These are phyloP conservation scores for Didymosphaeria variabile DNA, from an alignment of 2,329 filamentous ascomycete genomes.

Conservation along the genomic window DNA sequence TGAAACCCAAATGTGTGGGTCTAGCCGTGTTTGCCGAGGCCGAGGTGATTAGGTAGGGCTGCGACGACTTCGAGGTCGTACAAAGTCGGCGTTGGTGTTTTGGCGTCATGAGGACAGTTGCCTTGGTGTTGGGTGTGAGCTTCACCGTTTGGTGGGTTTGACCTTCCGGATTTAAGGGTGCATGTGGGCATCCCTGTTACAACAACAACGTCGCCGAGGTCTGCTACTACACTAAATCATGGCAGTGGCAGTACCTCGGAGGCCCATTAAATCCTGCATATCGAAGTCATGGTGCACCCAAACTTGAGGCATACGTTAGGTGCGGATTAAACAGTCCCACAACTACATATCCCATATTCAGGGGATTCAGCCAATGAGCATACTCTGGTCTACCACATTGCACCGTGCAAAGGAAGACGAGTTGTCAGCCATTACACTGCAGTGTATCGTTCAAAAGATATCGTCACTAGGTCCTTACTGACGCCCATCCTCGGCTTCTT, in stretches of 20 bases:
- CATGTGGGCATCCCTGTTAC: background rate
- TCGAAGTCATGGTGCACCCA: no score
- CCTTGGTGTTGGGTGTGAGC: constrained; percentile 4
- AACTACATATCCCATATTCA: no score
- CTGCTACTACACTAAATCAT: background rate
- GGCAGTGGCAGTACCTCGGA: background rate
- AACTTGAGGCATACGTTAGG: no score
- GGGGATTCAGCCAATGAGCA: no score
- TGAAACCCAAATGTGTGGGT: constrained; percentile 4
- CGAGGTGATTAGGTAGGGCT: constrained; percentile 3
- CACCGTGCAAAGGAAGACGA: no score
- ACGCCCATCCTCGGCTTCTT: no score
- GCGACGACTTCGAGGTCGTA: background rate
- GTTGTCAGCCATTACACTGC: no score
- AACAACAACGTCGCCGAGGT: background rate
- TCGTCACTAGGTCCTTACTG: no score
- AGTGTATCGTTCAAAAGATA: no score
- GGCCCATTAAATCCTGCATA: no score
- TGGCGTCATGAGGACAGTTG: background rate
- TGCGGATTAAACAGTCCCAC: no score
- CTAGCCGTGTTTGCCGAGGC: background rate
- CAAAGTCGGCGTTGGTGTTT: background rate
- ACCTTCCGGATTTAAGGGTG: background rate
- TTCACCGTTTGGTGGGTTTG: constrained; percentile 1
- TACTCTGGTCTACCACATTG: no score